Evolutionary conservation across 768 basidiomycete genomes (phyloP).

Genomic region (Xanthoconium purpureum): DNA sequence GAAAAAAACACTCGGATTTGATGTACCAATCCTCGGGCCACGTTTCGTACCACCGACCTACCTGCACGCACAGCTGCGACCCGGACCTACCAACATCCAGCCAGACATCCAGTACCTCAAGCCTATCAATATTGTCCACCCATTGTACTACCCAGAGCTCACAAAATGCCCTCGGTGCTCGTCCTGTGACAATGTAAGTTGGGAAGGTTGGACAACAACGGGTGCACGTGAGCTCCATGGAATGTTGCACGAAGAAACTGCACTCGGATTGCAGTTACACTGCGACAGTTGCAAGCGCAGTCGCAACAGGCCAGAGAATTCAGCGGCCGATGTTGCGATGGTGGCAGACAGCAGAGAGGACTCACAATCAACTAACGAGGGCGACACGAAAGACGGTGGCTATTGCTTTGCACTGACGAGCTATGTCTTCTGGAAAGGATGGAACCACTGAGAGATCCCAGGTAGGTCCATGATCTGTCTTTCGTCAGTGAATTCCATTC

Average conservation of each 20-base stretch:
- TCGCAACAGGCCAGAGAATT: too few species aligned
- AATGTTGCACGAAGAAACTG: background rate
- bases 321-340: too few species aligned
- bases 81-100: background rate
- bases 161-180: background rate
- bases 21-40: background rate
- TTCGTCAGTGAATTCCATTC: too few species aligned
- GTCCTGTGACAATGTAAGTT: background rate
- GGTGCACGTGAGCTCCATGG: background rate
- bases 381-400: too few species aligned
- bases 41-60: background rate
- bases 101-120: background rate
- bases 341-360: too few species aligned
- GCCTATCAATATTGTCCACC: background rate
- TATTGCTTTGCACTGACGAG: background rate
- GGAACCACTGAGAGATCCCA: background rate
- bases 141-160: background rate
- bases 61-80: background rate
- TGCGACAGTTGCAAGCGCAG: background rate
- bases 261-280: background rate
- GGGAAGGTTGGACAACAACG: background rate
- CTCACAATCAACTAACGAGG: too few species aligned
- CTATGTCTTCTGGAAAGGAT: background rate
- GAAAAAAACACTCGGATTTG: too few species aligned
- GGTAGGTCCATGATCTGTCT: background rate